Conservation (phyloP, 169 alveolate genomes). For the Plasmodium gaboni region DNA sequence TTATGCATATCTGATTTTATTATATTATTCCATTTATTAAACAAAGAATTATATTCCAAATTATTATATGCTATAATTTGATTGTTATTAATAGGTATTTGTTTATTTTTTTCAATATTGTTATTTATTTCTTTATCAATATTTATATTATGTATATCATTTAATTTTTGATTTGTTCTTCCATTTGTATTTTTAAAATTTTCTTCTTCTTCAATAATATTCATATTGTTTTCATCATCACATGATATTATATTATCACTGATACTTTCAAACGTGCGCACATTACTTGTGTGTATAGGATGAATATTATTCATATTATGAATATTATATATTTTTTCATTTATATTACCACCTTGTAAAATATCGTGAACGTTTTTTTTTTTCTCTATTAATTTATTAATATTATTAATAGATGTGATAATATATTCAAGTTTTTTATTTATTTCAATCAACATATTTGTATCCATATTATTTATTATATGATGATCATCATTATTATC, state of each 20-base stretch:
- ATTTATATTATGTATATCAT: not conserved
- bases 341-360: too few species aligned
- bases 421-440: conserved; percentile 52
- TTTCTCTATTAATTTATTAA: conserved; percentile 20
- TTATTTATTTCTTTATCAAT: too few species aligned
- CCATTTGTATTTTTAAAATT: not conserved
- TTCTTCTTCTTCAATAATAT: not conserved
- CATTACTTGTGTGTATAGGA: not conserved
- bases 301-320: not conserved
- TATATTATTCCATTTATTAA: conserved; percentile 6
- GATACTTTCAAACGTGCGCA: not conserved
- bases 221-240: conserved; percentile 1
- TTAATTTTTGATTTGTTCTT: not conserved
- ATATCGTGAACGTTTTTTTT: not conserved
- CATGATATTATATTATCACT: not conserved
- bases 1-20: conserved; percentile 9
- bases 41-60: not conserved
- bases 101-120: not conserved
- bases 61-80: conserved; percentile 68
- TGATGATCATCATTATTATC: not conserved
- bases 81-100: not conserved
- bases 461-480: conserved; percentile 1
- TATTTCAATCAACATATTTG: conserved; percentile 16
- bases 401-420: conserved; percentile 63
- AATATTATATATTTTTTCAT: not conserved